A percentile compares a stretch with the other conserved stretches of the same genome.
phyloP scores from a whole-genome alignment of 1,284 basidiomycete species.

The Cerrena zonata region DNA sequence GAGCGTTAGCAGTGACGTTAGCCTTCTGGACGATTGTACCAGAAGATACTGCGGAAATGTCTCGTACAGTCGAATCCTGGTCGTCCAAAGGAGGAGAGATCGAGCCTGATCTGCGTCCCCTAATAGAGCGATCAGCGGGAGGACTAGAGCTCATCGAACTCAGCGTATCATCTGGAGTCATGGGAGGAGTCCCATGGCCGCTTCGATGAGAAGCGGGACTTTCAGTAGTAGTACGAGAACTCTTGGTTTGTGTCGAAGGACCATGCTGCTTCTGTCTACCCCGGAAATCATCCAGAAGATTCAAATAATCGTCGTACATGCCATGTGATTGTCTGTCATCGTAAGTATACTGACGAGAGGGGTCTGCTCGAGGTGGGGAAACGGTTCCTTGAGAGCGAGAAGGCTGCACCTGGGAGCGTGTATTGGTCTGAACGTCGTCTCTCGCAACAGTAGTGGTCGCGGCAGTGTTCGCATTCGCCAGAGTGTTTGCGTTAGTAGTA shows the following conservation, averaged over 20 bases:
- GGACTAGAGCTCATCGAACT: slow-evolving; percentile 23
- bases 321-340: slow-evolving; percentile 29
- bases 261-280: not conserved
- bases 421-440: not conserved
- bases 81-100: slow-evolving; percentile 17
- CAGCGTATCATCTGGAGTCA: slow-evolving; percentile 29
- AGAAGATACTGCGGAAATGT: slow-evolving; percentile 5
- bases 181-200: slow-evolving; percentile 22
- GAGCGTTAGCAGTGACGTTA: not conserved
- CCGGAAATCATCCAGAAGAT: slow-evolving; percentile 5
- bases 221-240: not conserved
- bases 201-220: not conserved
- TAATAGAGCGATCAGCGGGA: slow-evolving; percentile 12
- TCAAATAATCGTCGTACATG: slow-evolving; percentile 17
- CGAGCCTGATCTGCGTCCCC: slow-evolving; percentile 7
- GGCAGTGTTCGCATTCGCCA: not conserved
- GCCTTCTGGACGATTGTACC: not conserved
- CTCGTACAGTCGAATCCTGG: slow-evolving; percentile 10
- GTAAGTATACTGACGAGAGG: slow-evolving; percentile 25
- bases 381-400: not conserved
- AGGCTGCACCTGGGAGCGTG: not conserved
- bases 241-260: slow-evolving; percentile 13
- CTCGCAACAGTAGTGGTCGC: not conserved
- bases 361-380: slow-evolving; percentile 9
- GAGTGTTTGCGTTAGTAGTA: not conserved